Evolutionary conservation across 2,329 filamentous ascomycete genomes (phyloP), one percentile per base, ranked within the genome.

Genomic region (Penicillium sp.): DNA sequence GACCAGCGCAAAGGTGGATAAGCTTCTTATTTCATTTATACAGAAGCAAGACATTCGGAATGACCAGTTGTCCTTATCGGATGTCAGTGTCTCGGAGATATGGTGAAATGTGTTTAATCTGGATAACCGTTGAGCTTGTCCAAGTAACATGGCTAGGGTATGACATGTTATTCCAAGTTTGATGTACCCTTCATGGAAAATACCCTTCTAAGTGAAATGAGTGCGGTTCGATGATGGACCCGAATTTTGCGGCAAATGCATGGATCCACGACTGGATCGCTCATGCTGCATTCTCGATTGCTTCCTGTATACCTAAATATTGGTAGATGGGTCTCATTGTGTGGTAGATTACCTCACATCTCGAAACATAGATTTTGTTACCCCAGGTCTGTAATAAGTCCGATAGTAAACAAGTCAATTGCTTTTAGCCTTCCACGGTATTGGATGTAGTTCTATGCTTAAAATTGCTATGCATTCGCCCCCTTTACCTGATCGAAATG

Each of bases 51-150:
- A 13, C 33, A 39, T 50, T 42, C 13, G 33, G 23, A 26, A 39
- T 26, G 29, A 42, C 29, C 6, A 23, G 25, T 19, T 39, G n/a
- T 9, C 10, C 14, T 50, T 42, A 7, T 37, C 19, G 16, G 19
- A 25, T 45, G 16, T 35, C 19, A 43, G 39, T 25, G 47, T 46
- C 23, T 47, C 46, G 26, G 37, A 47, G 26, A 50, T 39, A 57
- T 35, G 51, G 46, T 53, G 55, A 50, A 39, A 47, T 44, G 31
- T 50, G 51, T 59, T 55, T 49, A 47, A 53, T 55, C 51, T 57
- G 44, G 47, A 25, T 57, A 48, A 31, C 23, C 37, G 44, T 53
- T 19, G 50, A 62, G 51, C 68, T 95, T 96, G 75, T 92, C 90
- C 29, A 39, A 43, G 47, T 52, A 54, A 39, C 39, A 42, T 55